Percentiles rank a stretch among this genome's conserved stretches.
Evolutionary conservation across 2,329 filamentous ascomycete genomes (phyloP).

Genomic region (Coleophoma eucalyptorum): DNA sequence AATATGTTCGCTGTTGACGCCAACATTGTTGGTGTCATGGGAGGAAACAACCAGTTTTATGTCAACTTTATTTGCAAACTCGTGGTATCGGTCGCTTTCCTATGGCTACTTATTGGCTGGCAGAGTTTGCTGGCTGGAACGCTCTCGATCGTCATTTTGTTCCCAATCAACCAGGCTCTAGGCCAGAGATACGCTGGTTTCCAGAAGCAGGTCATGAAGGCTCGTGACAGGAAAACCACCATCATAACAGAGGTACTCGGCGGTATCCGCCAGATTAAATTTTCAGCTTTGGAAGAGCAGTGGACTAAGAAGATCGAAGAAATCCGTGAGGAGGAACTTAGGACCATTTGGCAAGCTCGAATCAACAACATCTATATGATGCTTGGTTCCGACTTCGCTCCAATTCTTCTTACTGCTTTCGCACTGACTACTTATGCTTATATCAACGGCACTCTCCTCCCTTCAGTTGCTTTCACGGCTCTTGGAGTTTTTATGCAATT

Average conservation of each 20-base stretch:
- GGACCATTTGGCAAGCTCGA: slow-evolving; percentile 49
- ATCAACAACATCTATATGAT: slow-evolving; percentile 15
- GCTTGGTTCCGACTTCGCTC: slow-evolving; percentile 61
- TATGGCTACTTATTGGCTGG: slow-evolving; percentile 69
- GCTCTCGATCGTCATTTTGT: slow-evolving; percentile 54
- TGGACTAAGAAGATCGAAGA: slow-evolving; percentile 67
- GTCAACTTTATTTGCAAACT: slow-evolving; percentile 57
- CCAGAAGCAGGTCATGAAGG: slow-evolving; percentile 68
- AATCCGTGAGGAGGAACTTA: slow-evolving; percentile 64
- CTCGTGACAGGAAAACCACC: slow-evolving; percentile 68
- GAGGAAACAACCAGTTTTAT: slow-evolving; percentile 58
- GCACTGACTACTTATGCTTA: slow-evolving; percentile 65
- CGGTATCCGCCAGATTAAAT: slow-evolving; percentile 80
- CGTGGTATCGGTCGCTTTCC: slow-evolving; percentile 58
- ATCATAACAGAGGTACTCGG: slow-evolving; percentile 71
- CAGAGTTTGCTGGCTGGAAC: slow-evolving; percentile 62
- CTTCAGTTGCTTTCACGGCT: slow-evolving; percentile 76
- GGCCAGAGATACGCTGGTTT: slow-evolving; percentile 59
- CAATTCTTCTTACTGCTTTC: slow-evolving; percentile 66
- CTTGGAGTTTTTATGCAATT: slow-evolving; percentile 69
- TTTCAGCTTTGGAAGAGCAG: slow-evolving; percentile 67
- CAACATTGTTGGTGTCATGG: slow-evolving; percentile 62
- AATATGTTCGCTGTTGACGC: slow-evolving; percentile 73
- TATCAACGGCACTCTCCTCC: slow-evolving; percentile 56
- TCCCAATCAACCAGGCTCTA: slow-evolving; percentile 63